These are phyloP conservation scores for Zopfochytrium polystomum DNA, from an alignment of 371 early-diverging fungal genomes.

Conservation along the genomic window DNA sequence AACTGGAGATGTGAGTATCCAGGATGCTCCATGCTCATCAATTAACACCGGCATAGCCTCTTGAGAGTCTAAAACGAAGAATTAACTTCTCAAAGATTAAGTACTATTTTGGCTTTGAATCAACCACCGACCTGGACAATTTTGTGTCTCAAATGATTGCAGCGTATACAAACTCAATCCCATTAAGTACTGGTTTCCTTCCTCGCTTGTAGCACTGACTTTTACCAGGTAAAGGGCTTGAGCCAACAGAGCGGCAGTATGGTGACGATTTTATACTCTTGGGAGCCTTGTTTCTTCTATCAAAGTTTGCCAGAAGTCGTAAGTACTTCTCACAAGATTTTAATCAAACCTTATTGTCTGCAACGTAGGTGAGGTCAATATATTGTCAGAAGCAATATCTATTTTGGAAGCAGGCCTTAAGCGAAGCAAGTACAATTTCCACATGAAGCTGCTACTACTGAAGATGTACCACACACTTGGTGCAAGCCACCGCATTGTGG, in stretches of 20 bases:
- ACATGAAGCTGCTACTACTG: slow-evolving; percentile 77
- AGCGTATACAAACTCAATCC: too few relatives aligned
- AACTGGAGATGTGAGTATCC: too few relatives aligned
- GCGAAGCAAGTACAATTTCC: slow-evolving; percentile 74
- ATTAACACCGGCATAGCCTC: too few relatives aligned
- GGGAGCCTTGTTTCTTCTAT: slow-evolving; percentile 59
- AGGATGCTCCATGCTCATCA: too few relatives aligned
- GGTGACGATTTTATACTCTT: slow-evolving; percentile 78
- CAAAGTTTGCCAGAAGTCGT: slow-evolving; percentile 27
- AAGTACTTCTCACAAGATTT: not conserved
- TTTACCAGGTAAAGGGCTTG: too few relatives aligned
- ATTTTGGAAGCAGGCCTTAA: slow-evolving; percentile 72
- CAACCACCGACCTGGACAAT: too few relatives aligned
- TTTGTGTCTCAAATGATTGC: too few relatives aligned
- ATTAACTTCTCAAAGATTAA: too few relatives aligned
- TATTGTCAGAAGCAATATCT: slow-evolving; percentile 52
- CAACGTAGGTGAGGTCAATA: not conserved
- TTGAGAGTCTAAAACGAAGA: too few relatives aligned
- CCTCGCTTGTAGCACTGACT: too few relatives aligned
- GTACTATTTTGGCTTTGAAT: too few relatives aligned
- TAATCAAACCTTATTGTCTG: not conserved
- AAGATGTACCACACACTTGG: slow-evolving; percentile 71
- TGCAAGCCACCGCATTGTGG: slow-evolving; percentile 58
- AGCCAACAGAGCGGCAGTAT: slow-evolving; percentile 72
- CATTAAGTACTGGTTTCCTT: too few relatives aligned